Conservation (phyloP, 352 stramenopile genomes). For the Phytophthora tubulina region DNA sequence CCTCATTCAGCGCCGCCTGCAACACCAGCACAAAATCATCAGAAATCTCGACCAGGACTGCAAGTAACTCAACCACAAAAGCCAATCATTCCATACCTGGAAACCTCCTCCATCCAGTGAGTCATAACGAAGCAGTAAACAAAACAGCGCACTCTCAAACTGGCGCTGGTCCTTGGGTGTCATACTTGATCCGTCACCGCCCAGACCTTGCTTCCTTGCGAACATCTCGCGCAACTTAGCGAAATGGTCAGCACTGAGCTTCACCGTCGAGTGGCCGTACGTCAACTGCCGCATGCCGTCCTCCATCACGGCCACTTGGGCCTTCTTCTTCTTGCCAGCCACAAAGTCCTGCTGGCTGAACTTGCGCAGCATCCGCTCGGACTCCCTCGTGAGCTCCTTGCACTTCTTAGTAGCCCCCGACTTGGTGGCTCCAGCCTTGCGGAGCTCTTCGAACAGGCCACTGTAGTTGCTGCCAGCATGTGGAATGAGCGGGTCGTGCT, state of each 20-base stretch:
- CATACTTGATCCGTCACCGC: constrained; percentile 26
- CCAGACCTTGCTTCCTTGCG: constrained; percentile 50
- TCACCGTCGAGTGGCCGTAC: constrained; percentile 78
- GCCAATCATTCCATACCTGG: constrained; percentile 56
- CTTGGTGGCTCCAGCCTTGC: constrained; percentile 75
- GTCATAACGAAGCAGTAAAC: constrained; percentile 92
- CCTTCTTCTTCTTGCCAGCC: constrained; percentile 56
- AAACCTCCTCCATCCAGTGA: constrained; percentile 94
- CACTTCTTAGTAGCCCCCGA: constrained; percentile 71
- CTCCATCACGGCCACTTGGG: constrained; percentile 45
- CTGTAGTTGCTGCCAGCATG: constrained; percentile 76
- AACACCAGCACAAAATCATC: constrained; percentile 6
- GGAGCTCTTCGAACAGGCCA: constrained; percentile 74
- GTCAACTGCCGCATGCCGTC: constrained; percentile 61
- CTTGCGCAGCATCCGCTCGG: constrained; percentile 63
- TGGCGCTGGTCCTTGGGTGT: constrained; percentile 38
- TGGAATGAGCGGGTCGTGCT: constrained; percentile 80
- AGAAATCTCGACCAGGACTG: background rate
- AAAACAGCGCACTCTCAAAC: constrained; percentile 89
- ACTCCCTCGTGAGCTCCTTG: constrained; percentile 65
- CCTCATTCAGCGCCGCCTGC: constrained; percentile 87
- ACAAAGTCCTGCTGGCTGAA: constrained; percentile 59
- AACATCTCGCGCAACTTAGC: constrained; percentile 90
- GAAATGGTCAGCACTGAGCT: constrained; percentile 85
- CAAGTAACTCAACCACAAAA: background rate